phyloP scores from a whole-genome alignment of 1,139 yeast species.

The Pichia norvegensis region DNA sequence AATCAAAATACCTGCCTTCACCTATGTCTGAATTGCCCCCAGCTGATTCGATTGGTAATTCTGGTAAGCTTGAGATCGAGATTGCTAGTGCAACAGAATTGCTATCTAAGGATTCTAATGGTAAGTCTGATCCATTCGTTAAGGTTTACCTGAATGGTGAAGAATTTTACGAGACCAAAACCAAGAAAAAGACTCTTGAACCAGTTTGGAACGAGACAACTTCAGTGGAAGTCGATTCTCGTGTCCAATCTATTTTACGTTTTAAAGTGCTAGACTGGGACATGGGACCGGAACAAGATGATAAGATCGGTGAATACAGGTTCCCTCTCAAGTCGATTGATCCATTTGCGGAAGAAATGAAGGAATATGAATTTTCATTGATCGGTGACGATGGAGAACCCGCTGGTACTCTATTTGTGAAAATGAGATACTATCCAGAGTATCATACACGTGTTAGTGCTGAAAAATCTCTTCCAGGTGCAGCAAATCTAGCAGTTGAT shows the following conservation, averaged over 20 bases:
- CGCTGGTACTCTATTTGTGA: constrained; percentile 58
- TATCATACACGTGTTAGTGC: constrained; percentile 48
- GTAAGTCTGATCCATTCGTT: constrained; percentile 88
- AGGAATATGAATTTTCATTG: constrained; percentile 49
- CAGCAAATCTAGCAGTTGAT: constrained; percentile 28
- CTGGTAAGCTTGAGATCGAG: constrained; percentile 64
- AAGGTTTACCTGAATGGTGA: constrained; percentile 58
- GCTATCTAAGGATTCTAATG: constrained; percentile 78
- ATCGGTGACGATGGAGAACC: constrained; percentile 46
- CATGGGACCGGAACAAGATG: constrained; percentile 79
- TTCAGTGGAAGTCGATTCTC: constrained; percentile 46
- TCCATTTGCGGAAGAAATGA: constrained; percentile 40
- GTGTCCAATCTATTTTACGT: constrained; percentile 51
- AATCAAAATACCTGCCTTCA: constrained; percentile 76
- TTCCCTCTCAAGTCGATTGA: constrained; percentile 56
- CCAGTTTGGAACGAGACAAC: constrained; percentile 69
- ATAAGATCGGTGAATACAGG: constrained; percentile 62
- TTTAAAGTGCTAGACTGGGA: constrained; percentile 83
- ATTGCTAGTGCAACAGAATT: constrained; percentile 62
- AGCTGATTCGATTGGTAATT: constrained; percentile 65
- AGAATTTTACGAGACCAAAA: constrained; percentile 66
- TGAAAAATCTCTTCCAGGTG: constrained; percentile 23
- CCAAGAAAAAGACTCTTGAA: constrained; percentile 73
- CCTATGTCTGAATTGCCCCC: constrained; percentile 54
- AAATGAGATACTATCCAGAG: constrained; percentile 59